Evolutionary conservation across 331 rosid species (phyloP).

Genomic region (Quercus lobata): DNA sequence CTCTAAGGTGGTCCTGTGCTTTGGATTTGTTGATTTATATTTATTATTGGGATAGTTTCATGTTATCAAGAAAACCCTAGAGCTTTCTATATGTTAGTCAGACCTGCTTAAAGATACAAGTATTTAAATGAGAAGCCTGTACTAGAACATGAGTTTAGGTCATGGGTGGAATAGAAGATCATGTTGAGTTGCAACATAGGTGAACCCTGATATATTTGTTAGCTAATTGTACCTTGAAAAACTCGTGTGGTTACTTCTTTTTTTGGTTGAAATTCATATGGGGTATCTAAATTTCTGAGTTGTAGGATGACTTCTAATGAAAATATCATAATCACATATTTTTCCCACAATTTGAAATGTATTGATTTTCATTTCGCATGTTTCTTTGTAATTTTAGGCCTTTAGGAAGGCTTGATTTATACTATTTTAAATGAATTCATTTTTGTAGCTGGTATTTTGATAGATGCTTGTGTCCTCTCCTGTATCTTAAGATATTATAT

Average conservation of each 20-base stretch:
- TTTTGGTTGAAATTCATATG: not conserved
- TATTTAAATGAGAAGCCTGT: not conserved
- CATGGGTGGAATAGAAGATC: not conserved
- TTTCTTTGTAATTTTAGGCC: not conserved
- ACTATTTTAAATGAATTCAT: not conserved
- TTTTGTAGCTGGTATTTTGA: not conserved
- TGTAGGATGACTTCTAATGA: not conserved
- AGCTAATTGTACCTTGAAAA: not conserved
- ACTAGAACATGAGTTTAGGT: not conserved
- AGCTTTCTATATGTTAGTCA: not conserved
- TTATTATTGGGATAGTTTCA: not conserved
- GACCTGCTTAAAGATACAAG: not conserved
- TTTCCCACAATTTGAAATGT: not conserved
- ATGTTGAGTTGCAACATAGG: not conserved
- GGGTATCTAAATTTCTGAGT: not conserved
- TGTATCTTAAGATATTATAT: not conserved
- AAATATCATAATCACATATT: not conserved
- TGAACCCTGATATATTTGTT: not conserved
- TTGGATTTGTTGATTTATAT: not conserved
- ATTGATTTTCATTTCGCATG: not conserved
- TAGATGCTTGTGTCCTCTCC: not conserved
- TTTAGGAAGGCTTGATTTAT: not conserved
- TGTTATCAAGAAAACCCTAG: not conserved
- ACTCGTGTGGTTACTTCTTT: no score
- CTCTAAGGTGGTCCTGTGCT: constrained; percentile 24